Conservation (phyloP, 1,284 basidiomycete genomes). For the Ustilago trichophora region DNA sequence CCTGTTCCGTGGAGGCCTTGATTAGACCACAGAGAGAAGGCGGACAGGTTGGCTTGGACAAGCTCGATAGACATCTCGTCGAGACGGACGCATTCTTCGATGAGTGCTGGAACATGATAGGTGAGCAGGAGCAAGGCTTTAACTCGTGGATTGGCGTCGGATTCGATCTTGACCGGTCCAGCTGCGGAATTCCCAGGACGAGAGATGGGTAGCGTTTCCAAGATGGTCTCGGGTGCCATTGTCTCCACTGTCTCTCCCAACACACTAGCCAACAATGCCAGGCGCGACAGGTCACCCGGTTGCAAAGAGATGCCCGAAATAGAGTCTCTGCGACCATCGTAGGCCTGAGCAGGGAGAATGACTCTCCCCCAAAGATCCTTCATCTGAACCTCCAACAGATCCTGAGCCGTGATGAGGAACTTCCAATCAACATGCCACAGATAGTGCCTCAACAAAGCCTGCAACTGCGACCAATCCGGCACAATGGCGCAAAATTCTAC, state of each 20-base stretch:
- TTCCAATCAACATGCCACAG: conserved; percentile 50
- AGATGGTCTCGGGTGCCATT: conserved; percentile 20
- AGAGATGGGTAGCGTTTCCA: conserved; percentile 9
- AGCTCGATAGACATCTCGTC: conserved; percentile 48
- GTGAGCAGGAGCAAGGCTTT: conserved; percentile 20
- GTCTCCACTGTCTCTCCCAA: conserved; percentile 41
- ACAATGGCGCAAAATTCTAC: conserved; percentile 26
- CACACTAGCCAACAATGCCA: conserved; percentile 31
- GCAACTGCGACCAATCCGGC: conserved; percentile 28
- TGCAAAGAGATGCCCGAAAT: conserved; percentile 4
- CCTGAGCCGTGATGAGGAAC: conserved; percentile 40
- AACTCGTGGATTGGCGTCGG: conserved; percentile 21
- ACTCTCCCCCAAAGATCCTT: conserved; percentile 32
- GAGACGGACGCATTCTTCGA: conserved; percentile 41
- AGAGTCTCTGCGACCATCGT: not conserved
- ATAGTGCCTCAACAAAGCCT: conserved; percentile 21
- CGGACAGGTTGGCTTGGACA: conserved; percentile 39
- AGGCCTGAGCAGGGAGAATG: conserved; percentile 20
- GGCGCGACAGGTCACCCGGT: conserved; percentile 32
- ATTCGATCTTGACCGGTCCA: conserved; percentile 8
- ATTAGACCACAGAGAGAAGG: conserved; percentile 41
- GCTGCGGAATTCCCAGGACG: not conserved
- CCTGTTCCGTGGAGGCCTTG: conserved; percentile 38
- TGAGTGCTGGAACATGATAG: conserved; percentile 30
- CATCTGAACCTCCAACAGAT: conserved; percentile 23